phyloP scores from a whole-genome alignment of 2,329 filamentous ascomycete species.

The Hypoxylon sp. region DNA sequence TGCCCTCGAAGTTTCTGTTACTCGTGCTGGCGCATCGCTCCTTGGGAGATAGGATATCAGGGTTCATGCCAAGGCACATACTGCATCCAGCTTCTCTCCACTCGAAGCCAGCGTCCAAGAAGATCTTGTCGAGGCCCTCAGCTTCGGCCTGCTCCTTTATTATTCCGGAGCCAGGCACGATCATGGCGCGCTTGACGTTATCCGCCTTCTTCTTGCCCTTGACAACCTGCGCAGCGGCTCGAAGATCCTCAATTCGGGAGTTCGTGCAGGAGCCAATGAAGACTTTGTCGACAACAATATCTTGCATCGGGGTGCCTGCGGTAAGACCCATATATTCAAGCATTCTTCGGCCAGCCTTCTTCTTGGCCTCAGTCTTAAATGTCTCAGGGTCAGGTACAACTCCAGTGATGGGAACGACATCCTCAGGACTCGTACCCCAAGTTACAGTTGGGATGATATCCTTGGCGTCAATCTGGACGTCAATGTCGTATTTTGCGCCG shows the following conservation, averaged over 20 bases:
- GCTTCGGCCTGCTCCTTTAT: slow-evolving; percentile 92
- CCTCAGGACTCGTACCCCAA: slow-evolving; percentile 97
- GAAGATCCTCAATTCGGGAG: slow-evolving; percentile 94
- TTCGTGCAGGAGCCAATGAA: slow-evolving; percentile 99
- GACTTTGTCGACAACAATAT: slow-evolving; percentile 93
- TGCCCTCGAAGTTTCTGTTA: slow-evolving; percentile 97
- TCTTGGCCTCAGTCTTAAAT: slow-evolving; percentile 84
- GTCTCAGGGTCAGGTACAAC: slow-evolving; percentile 91
- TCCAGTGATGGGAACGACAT: slow-evolving; percentile 94
- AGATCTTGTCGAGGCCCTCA: slow-evolving; percentile 94
- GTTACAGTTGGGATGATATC: slow-evolving; percentile 95
- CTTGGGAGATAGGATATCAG: slow-evolving; percentile 91
- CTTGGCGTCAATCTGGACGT: slow-evolving; percentile 90
- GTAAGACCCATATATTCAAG: slow-evolving; percentile 97
- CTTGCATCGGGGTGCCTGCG: slow-evolving; percentile 89
- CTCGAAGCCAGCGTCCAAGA: slow-evolving; percentile 92
- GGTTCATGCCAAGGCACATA: slow-evolving; percentile 99
- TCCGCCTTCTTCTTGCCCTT: slow-evolving; percentile 87
- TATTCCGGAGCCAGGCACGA: slow-evolving; percentile 94
- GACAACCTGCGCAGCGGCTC: slow-evolving; percentile 87
- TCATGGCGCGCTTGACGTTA: slow-evolving; percentile 95
- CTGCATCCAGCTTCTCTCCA: slow-evolving; percentile 99
- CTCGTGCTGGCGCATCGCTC: slow-evolving; percentile 96
- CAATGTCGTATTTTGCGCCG: slow-evolving; percentile 90
- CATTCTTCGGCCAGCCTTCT: slow-evolving; percentile 82